These are phyloP conservation scores for Vanrija sp. DNA, from an alignment of 1,284 basidiomycete species.

Conservation along the genomic window DNA sequence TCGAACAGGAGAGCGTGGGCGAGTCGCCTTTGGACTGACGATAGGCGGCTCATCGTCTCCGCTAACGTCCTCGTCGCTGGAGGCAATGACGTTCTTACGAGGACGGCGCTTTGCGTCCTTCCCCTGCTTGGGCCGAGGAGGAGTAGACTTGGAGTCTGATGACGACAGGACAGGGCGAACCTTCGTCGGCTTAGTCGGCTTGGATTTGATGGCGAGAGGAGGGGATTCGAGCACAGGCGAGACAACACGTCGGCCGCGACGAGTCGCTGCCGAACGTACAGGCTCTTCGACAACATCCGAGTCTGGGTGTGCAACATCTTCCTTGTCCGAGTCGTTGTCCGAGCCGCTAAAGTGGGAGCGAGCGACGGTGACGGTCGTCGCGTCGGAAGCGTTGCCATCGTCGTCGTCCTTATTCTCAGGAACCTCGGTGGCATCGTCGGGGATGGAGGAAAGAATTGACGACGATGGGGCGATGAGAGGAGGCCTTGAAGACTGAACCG, in stretches of 20 bases:
- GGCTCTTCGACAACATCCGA: too few relatives aligned
- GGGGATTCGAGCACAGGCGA: constrained; percentile 6
- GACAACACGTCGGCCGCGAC: constrained; percentile 9
- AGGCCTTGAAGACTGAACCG: neutral
- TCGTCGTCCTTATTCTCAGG: constrained; percentile 2
- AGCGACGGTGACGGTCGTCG: constrained; percentile 34
- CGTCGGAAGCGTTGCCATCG: constrained; percentile 28
- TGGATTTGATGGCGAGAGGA: neutral
- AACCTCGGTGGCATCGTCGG: neutral
- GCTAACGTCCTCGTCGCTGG: constrained; percentile 13
- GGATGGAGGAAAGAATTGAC: constrained; percentile 12
- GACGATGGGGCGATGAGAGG: neutral
- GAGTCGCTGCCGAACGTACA: constrained; percentile 5
- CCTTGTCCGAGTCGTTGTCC: constrained; percentile 10
- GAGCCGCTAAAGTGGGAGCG: constrained; percentile 24
- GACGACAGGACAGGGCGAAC: too few relatives aligned
- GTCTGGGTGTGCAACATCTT: constrained; percentile 1
- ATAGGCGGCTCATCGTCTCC: constrained; percentile 1
- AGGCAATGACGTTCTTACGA: constrained; percentile 18
- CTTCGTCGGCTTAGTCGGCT: neutral
- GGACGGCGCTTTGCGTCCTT: constrained; percentile 11
- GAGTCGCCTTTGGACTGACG: neutral
- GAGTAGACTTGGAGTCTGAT: too few relatives aligned
- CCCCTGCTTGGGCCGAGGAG: neutral
- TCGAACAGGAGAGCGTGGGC: neutral